Base-by-base conservation (phyloP, 805 yeast genomes). In the Torulaspora quercuum region DNA sequence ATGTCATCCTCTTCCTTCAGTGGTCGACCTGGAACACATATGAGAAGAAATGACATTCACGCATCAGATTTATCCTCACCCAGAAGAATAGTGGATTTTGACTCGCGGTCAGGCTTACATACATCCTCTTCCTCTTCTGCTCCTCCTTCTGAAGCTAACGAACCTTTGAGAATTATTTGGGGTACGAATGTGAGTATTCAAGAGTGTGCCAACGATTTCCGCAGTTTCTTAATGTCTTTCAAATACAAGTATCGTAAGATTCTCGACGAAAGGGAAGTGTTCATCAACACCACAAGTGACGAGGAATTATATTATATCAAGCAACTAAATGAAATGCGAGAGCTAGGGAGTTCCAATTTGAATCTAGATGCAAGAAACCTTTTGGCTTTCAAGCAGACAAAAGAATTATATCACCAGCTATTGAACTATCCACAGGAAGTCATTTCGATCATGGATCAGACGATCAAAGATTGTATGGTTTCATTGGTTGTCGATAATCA, bases 361-460 rank as follows among this genome's bases (percentile, higher is more conserved):
- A 88, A 88, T 55, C 65, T 92, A 44, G 98, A 92, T 57, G 80
- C 90, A 2, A 72, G 74, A 46, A 87, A 92, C 61, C 66, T 92
- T 44, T 67, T 82, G 38, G 79, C 92, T 5, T 87, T 76, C 54
- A 80, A 82, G 3, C 72, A 80, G 19, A 80, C 97, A 4, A 76
- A 75, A 44, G 86, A 83, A 53, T 67, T 92, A 35, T 92, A 84
- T 63, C 75, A 84, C 54, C 96, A 90, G 62, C 68, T 92, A 46
- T 75, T 87, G 47, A 84, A 87, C 55, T 92, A 89, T 57, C 98
- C 98, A 0, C 97, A 89, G 59, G 98, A 92, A 69, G 86, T 92
- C 24, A 80, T 92, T 37, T 97, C 98, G 7, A 86, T 92, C 51
- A 89, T 92, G 97, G 98, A 92, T 70, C 96, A 89, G 55, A 80